phyloP scores from a whole-genome alignment of 2,329 filamentous ascomycete genomes.

The Paramyrothecium roridum region DNA sequence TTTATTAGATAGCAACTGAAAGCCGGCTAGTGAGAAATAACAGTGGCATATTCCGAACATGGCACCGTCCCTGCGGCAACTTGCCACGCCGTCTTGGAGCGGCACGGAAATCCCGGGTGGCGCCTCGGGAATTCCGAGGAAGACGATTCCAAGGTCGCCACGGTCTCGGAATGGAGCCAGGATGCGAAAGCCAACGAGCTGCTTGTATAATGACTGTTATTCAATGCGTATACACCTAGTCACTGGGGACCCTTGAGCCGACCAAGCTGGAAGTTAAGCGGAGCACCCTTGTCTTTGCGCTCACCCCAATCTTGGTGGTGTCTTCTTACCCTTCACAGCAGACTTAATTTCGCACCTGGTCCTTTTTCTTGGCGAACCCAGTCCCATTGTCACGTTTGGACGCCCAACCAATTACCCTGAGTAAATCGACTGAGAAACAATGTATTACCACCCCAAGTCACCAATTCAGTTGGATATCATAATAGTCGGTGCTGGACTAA shows the following conservation, averaged over 20 bases:
- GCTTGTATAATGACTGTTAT: not conserved
- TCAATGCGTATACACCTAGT: too few species aligned
- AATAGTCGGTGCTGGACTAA: slow-evolving; percentile 39
- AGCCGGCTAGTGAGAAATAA: not conserved
- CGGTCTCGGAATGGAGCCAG: not conserved
- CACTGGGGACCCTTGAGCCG: too few species aligned
- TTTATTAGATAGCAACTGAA: not conserved
- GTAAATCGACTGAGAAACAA: not conserved
- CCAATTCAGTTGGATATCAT: slow-evolving; percentile 26
- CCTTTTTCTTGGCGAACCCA: not conserved
- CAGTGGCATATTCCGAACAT: not conserved
- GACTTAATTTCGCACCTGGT: not conserved
- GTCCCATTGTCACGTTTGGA: not conserved
- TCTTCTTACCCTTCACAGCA: not conserved
- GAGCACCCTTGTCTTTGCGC: not conserved
- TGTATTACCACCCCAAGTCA: not conserved
- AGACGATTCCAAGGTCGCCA: not conserved
- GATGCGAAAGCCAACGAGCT: not conserved
- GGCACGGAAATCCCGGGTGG: not conserved
- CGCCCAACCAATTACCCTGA: not conserved
- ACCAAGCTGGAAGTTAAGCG: too few species aligned
- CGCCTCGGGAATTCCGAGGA: not conserved
- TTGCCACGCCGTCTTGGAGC: not conserved
- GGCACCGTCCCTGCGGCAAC: not conserved
- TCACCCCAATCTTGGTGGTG: not conserved